Base-by-base conservation (phyloP, 2,329 filamentous ascomycete species). In the Fusarium tuaranense region DNA sequence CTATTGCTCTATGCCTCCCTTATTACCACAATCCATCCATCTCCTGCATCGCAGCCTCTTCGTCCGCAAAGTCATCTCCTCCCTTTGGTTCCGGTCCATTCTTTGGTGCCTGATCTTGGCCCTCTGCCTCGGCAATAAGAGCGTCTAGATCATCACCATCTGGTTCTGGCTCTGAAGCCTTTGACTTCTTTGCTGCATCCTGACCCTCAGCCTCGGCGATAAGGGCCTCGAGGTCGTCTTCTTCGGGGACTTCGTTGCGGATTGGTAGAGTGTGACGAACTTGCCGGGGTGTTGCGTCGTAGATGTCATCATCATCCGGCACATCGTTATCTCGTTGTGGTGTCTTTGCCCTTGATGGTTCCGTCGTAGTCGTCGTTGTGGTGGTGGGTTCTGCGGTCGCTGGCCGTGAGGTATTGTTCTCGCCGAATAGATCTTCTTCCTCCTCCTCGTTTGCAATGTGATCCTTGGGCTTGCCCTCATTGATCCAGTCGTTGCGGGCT, bases 401-500 rank as follows among this genome's bases (percentile, higher is more conserved):
- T n/a, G 39, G 63, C 10, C 32, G 59, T 51, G 68, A 64, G 30
- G 79, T 76, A 13, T 80, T 77, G 59, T 83, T 82, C 30, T 77
- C 73, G 7, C 65, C 73, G 1, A 68, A 58, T 2, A 63, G 4
- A 58, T 79, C 71, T 14, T 74, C 70, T 16, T 25, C 44, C 2
- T 48, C 74, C 14, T 82, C 80, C 1, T 81, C 82, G 7, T 83
- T 81, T 3, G 82, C 81, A 1, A 78, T 77, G 14, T 79, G 74
- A 0, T 81, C 73, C 57, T 84, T 89, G 0, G 91, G 90, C 74
- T 89, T 93, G 10, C 89, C 87, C 81, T 97, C 94, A 67, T 96
- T 90, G 75, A 98, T 96, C 93, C 95, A 97, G 72, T 93, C 91
- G 81, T 90, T 90, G 70, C 96, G 89, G 84, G 92, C 93, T 36